Percentiles rank a stretch among this genome's conserved stretches.
phyloP scores from a whole-genome alignment of 371 early-diverging fungal genomes.

The Parasitella parasitica region DNA sequence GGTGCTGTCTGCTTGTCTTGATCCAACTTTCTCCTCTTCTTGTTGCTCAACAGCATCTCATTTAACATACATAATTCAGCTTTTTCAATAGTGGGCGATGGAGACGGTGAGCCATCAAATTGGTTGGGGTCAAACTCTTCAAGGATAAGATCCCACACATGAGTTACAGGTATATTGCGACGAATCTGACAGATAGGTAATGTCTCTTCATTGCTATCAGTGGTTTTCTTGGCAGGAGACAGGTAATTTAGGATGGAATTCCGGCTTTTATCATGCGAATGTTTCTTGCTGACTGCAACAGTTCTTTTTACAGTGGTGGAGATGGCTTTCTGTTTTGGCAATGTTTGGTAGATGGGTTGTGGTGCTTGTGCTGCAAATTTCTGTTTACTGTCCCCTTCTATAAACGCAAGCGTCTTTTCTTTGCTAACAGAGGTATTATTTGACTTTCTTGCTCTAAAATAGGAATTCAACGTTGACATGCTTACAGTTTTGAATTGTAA shows the following conservation, averaged over 20 bases:
- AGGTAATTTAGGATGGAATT: conserved; percentile 2
- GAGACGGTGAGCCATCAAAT: neutral
- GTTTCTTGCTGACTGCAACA: neutral
- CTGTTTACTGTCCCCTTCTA: neutral
- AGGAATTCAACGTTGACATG: conserved; percentile 8
- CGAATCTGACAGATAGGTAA: neutral
- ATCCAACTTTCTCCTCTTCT: neutral
- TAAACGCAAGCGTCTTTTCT: neutral
- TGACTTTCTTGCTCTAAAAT: conserved; percentile 3
- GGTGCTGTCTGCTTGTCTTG: neutral
- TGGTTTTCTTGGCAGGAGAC: neutral
- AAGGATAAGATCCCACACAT: neutral
- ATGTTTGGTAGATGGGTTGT: neutral
- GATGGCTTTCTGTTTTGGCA: neutral
- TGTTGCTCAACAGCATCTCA: neutral
- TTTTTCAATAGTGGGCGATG: neutral
- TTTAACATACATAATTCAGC: neutral
- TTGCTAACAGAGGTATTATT: neutral
- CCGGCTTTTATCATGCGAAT: neutral
- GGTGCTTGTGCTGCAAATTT: conserved; percentile 3
- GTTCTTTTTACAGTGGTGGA: neutral
- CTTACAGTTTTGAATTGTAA: neutral
- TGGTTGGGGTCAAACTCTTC: conserved; percentile 2
- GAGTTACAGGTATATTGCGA: neutral
- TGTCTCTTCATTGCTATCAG: neutral